phyloP scores from a whole-genome alignment of 1,284 basidiomycete genomes.

The Ustilago tritici region DNA sequence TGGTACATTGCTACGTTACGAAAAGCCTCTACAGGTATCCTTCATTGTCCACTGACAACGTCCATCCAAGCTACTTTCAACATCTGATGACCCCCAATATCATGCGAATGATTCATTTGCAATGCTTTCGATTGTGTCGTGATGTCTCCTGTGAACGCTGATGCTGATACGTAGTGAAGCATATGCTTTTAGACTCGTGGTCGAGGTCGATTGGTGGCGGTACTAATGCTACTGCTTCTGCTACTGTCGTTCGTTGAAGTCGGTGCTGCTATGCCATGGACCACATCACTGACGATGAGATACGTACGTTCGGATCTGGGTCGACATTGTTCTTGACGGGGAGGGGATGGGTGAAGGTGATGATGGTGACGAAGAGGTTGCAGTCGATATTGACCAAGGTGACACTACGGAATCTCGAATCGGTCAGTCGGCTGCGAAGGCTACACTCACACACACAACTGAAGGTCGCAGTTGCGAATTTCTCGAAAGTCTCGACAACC shows the following conservation, averaged over 20 bases:
- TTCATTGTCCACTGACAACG: background rate
- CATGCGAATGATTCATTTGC: background rate
- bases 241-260: constrained; percentile 4
- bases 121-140: background rate
- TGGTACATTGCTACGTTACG: no score
- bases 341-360: constrained; percentile 38
- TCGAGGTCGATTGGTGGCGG: constrained; percentile 4
- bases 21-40: no score
- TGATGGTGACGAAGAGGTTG: constrained; percentile 24
- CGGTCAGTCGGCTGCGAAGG: constrained; percentile 7
- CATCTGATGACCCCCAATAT: background rate
- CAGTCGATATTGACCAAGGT: constrained; percentile 17
- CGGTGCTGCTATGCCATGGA: constrained; percentile 17
- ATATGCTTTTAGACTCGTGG: background rate
- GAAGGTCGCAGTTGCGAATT: constrained; percentile 1
- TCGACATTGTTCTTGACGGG: constrained; percentile 60
- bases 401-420: constrained; percentile 12
- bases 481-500: constrained; percentile 11
- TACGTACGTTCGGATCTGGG: constrained; percentile 60
- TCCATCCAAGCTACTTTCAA: background rate
- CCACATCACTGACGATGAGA: constrained; percentile 29
- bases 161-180: background rate
- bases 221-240: constrained; percentile 9
- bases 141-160: background rate
- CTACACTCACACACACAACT: background rate